Base-by-base conservation (phyloP, 306 rosid genomes). In the Quercus aquifolioides region DNA sequence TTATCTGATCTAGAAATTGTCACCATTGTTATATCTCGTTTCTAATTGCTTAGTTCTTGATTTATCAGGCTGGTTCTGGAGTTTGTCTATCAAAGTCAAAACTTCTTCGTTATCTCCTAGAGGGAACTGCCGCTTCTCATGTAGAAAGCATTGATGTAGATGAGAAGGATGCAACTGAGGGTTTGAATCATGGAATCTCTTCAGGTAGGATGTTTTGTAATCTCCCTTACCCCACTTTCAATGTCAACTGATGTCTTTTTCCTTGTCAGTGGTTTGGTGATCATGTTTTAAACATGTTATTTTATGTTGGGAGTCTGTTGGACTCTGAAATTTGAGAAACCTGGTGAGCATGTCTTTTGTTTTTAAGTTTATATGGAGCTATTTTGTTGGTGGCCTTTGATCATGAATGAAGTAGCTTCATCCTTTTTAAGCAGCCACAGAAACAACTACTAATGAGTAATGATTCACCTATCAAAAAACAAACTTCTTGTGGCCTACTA, bases 61-160 rank as follows among this genome's bases (percentile, higher is more conserved):
- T 82, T 71, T 67, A 54, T 55, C 82, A 93, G 99, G 91, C 87
- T 76, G 77, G 85, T 85, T 80, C 89, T 77, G 94, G 92, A 84
- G 82, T 67, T 74, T 33, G 86, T 80, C 79, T 95, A 78, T 82
- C 96, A 26, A 93, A 88, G 88, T 81, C 77, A 72, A 87, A 85
- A 74, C 81, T 93, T 73, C 85, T 89, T 54, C 87, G 9, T 62
- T 78, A 59, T 88, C 83, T 93, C 62, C 85, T 95, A 43, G 96
- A 91, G 84, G 99, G 93, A 31, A 93, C 98, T 69, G 85, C 85
- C 41, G 96, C 92, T 74, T 82, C 97, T 78, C 59, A 81, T 21
- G 69, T 49, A 6, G 92, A 76, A 74, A 76, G 77, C 69, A 56
- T 79, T 46, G 90, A 35, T 31, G 90, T 80, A 43, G 94, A 87